A percentile compares a stretch with the other conserved stretches of the same genome.
phyloP scores from a whole-genome alignment of 2,329 filamentous ascomycete genomes.

The Colletotrichum sojae region DNA sequence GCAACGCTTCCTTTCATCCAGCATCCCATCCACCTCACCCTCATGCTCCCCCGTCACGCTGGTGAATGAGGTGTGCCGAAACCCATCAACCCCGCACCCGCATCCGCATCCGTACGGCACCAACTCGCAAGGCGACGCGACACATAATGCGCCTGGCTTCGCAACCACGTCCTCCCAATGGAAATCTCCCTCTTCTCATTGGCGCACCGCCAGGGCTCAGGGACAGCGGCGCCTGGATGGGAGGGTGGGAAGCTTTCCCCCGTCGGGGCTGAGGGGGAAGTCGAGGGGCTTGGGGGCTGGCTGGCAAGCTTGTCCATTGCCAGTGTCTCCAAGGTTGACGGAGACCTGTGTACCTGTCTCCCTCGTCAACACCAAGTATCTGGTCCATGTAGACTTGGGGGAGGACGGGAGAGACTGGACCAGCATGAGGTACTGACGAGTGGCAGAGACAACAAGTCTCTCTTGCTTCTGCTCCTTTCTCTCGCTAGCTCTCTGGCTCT shows the following conservation, averaged over 20 bases:
- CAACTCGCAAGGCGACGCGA: constrained; percentile 29
- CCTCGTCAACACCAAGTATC: constrained; percentile 20
- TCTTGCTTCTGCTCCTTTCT: too few relatives aligned
- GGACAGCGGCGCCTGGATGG: constrained; percentile 32
- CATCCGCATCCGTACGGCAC: constrained; percentile 39
- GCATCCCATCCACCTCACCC: neutral
- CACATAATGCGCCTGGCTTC: constrained; percentile 37
- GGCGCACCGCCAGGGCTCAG: constrained; percentile 21
- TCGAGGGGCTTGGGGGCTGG: neutral
- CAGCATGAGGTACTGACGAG: too few relatives aligned
- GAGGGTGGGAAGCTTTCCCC: constrained; percentile 39
- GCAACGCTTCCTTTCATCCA: constrained; percentile 1
- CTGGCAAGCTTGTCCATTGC: neutral
- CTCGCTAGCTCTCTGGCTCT: neutral
- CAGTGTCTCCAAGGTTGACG: too few relatives aligned
- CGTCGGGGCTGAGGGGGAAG: neutral
- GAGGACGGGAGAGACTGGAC: too few relatives aligned
- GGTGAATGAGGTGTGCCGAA: constrained; percentile 37
- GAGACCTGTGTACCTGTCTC: too few relatives aligned
- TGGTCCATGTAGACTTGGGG: constrained; percentile 3
- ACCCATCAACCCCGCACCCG: constrained; percentile 38
- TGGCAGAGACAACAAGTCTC: too few relatives aligned
- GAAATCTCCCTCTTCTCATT: constrained; percentile 19
- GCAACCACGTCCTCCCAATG: constrained; percentile 27
- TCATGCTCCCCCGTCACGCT: constrained; percentile 20